These are phyloP conservation scores for Staphylotrichum tortipilum DNA, from an alignment of 495 filamentous ascomycete species.

Conservation along the genomic window DNA sequence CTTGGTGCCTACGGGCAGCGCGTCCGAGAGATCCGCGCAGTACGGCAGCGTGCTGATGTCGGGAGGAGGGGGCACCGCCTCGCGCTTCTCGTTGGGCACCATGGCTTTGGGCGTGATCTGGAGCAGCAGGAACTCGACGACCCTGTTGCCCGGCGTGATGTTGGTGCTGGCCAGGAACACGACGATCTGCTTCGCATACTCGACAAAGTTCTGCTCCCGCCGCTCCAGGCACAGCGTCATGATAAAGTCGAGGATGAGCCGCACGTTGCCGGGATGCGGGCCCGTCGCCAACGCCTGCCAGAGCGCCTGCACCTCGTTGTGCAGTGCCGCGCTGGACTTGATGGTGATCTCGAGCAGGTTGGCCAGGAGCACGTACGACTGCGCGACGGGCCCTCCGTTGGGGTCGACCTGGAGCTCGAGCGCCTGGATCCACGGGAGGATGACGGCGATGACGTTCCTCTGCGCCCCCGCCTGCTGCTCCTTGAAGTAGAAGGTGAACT, in stretches of 20 bases:
- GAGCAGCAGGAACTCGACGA: constrained; percentile 85
- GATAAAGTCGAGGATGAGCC: constrained; percentile 90
- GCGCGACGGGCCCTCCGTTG: constrained; percentile 77
- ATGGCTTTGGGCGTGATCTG: constrained; percentile 86
- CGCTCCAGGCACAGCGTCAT: constrained; percentile 86
- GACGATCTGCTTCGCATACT: constrained; percentile 94
- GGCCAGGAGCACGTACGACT: constrained; percentile 89
- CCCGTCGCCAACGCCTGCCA: constrained; percentile 96
- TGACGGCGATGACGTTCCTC: constrained; percentile 86
- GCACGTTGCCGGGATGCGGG: constrained; percentile 88
- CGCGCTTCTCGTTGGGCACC: constrained; percentile 73
- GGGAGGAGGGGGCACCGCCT: constrained; percentile 59
- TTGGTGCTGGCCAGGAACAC: constrained; percentile 90
- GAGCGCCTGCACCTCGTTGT: constrained; percentile 94
- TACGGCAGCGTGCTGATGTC: constrained; percentile 74
- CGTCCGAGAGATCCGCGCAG: constrained; percentile 71
- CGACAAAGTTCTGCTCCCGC: constrained; percentile 93
- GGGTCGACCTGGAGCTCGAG: constrained; percentile 93
- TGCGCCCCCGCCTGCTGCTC: constrained; percentile 70
- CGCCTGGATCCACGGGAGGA: constrained; percentile 91
- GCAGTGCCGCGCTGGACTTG: constrained; percentile 73
- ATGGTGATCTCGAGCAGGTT: constrained; percentile 97
- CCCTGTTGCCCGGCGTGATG: constrained; percentile 66
- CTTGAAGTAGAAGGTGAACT: constrained; percentile 87
- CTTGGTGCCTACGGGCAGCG: constrained; percentile 80